Evolutionary conservation across 2,329 filamentous ascomycete species (phyloP).

Genomic region (Hypoxylon rubiginosum): DNA sequence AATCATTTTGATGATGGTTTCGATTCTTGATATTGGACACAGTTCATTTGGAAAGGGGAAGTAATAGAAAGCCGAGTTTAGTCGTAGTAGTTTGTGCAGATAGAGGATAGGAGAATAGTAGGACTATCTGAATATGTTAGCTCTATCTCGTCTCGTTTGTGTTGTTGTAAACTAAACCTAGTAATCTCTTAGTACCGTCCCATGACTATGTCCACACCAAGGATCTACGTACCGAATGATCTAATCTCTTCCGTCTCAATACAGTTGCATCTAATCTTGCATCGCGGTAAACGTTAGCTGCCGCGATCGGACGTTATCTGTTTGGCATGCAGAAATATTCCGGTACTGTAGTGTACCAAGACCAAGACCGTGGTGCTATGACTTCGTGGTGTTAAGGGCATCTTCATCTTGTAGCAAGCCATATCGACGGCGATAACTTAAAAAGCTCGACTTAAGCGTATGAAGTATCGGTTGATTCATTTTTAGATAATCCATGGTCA

Average conservation of each 20-base stretch:
- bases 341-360: background rate
- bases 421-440: background rate
- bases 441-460: background rate
- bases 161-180: background rate
- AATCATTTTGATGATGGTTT: background rate
- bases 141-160: too few relatives aligned
- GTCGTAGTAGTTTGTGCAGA: too few relatives aligned
- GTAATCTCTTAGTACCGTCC: background rate
- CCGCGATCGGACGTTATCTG: conserved; percentile 25
- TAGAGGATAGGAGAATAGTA: too few relatives aligned
- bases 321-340: conserved; percentile 25
- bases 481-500: background rate
- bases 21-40: too few relatives aligned
- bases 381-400: background rate
- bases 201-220: background rate
- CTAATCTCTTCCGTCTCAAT: background rate
- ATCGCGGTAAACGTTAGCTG: conserved; percentile 8
- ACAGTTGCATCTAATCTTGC: background rate
- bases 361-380: background rate
- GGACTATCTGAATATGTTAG: background rate
- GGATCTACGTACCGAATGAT: background rate
- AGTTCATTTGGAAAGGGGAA: too few relatives aligned
- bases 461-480: background rate
- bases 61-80: too few relatives aligned
- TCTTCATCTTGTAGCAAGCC: background rate